phyloP scores from a whole-genome alignment of 768 basidiomycete species.

The Lentinula sp. region DNA sequence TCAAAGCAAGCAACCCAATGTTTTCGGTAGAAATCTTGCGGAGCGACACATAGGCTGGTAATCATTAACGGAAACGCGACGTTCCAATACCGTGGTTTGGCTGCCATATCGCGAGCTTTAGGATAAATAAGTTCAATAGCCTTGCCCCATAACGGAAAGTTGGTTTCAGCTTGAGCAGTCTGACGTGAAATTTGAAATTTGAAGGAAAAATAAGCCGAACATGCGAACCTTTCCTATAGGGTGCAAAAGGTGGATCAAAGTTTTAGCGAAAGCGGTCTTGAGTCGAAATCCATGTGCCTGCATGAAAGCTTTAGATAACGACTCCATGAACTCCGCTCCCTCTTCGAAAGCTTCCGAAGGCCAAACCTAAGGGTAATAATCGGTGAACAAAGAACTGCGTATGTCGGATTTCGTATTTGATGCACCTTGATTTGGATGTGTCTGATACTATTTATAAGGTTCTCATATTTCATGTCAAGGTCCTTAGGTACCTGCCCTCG shows the following conservation, averaged over 20 bases:
- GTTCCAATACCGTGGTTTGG: constrained; percentile 86
- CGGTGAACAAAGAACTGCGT: neutral
- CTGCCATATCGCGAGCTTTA: constrained; percentile 78
- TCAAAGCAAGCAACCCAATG: constrained; percentile 79
- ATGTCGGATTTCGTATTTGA: neutral
- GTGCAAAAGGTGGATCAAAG: constrained; percentile 70
- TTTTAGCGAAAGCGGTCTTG: constrained; percentile 84
- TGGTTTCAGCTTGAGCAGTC: constrained; percentile 95
- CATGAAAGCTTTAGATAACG: constrained; percentile 75
- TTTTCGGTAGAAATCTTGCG: constrained; percentile 77
- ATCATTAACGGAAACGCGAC: constrained; percentile 82
- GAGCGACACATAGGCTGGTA: constrained; percentile 81
- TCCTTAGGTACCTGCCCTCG: constrained; percentile 78
- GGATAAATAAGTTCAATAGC: constrained; percentile 82
- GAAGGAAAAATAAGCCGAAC: neutral
- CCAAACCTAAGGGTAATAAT: constrained; percentile 59
- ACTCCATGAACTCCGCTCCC: constrained; percentile 85
- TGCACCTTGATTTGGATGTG: constrained; percentile 78
- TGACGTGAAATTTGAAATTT: constrained; percentile 20
- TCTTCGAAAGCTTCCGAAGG: constrained; percentile 91
- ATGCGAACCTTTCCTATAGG: constrained; percentile 74
- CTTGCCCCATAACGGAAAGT: constrained; percentile 91
- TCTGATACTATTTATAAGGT: constrained; percentile 73
- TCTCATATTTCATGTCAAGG: constrained; percentile 76
- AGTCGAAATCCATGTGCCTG: constrained; percentile 79